A percentile compares a stretch with the other conserved stretches of the same genome.
phyloP scores from a whole-genome alignment of 108 stramenopile species.

The Cyclostephanos invisitatus region DNA sequence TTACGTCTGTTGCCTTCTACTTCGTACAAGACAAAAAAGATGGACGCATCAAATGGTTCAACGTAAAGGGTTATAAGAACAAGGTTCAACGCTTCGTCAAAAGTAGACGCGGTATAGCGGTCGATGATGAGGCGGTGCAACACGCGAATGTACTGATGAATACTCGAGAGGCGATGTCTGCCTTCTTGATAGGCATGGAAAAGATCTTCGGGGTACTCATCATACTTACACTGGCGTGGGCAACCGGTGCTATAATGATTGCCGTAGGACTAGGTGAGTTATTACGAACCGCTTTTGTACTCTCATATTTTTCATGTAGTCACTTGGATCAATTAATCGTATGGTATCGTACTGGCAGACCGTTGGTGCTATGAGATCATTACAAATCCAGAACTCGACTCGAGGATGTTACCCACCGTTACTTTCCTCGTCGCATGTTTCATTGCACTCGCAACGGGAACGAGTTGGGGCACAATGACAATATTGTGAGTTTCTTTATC shows the following conservation, averaged over 20 bases:
- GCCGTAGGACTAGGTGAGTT: conserved; percentile 47
- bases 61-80: conserved; percentile 20
- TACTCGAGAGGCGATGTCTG: conserved; percentile 43
- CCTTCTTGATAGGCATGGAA: conserved; percentile 55
- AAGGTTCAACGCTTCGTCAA: neutral
- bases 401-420: conserved; percentile 55
- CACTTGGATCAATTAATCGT: neutral
- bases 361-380: conserved; percentile 60
- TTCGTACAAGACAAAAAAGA: conserved; percentile 55
- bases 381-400: conserved; percentile 38
- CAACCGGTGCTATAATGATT: conserved; percentile 60
- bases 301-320: neutral
- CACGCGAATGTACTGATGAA: conserved; percentile 33
- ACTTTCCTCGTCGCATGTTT: conserved; percentile 61
- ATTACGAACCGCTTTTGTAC: neutral
- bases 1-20: conserved; percentile 48
- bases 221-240: conserved; percentile 61
- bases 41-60: conserved; percentile 34
- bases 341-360: conserved; percentile 25
- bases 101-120: neutral
- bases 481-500: conserved; percentile 41
- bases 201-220: conserved; percentile 50
- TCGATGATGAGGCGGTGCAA: conserved; percentile 12
- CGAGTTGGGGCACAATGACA: conserved; percentile 79
- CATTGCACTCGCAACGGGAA: conserved; percentile 71